Evolutionary conservation across 2,329 filamentous ascomycete species (phyloP), one percentile per base, ranked within the genome.

Genomic region (Metarhizium anisopliae): DNA sequence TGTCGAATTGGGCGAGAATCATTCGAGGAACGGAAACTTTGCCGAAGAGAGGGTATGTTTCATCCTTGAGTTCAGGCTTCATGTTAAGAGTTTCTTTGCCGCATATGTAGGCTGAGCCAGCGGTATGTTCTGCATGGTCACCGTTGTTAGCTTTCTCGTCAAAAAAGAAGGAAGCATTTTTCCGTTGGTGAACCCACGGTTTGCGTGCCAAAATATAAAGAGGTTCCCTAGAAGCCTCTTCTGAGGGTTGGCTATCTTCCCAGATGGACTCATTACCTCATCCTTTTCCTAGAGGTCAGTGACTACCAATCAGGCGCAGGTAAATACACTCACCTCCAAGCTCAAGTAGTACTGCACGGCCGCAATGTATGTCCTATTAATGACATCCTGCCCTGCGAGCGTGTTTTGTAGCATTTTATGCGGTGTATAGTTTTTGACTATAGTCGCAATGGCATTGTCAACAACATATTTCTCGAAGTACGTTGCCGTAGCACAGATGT

Each of bases 161-260:
- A 3, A 25, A 25, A 25, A 25, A 16, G 11, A 20, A 29, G 16
- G 45, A 11, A 11, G 30, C 4, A 2, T 1, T 43, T 56, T 25
- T 4, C 25, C 25, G 25, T 25, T n/a, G 32, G 18, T 42, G 25
- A 29, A 69, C 77, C 63, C 61, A 80, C 78, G 68, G 11, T 72
- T 72, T 3, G 73, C 73, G 59, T 79, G 76, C 73, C 76, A 77
- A 1, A 80, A 60, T 6, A 64, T 62, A 25, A 80, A 73, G 3
- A 76, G 66, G 10, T 71, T 70, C 1, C 58, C 56, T n/a, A 80
- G 55, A 4, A 79, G 68, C 1, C 60, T 54, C 32, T 67, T 65
- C 40, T 74, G 68, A 14, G 62, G 58, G 20, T 62, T 57, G 2
- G n/a, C 11, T 2, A 35, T 51, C 53, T 56, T 60, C 11, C 56